Percentiles rank a stretch among this genome's conserved stretches.
These are phyloP conservation scores for Penicillium salamii DNA, from an alignment of 495 filamentous ascomycete genomes.

Conservation along the genomic window DNA sequence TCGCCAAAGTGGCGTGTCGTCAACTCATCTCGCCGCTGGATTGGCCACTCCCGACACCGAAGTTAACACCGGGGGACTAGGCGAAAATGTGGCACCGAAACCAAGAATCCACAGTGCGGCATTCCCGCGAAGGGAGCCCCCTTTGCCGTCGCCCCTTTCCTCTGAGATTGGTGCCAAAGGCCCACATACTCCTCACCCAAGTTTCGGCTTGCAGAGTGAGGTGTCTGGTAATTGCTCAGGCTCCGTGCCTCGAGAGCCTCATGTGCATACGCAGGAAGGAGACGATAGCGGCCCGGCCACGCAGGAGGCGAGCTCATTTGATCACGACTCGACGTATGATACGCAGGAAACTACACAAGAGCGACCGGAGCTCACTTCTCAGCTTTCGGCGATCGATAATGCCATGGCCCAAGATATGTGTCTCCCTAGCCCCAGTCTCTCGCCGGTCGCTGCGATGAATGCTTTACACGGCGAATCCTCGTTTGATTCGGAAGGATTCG, in stretches of 20 bases:
- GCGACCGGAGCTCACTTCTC: constrained; percentile 26
- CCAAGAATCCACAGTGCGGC: constrained; percentile 36
- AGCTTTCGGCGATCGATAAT: constrained; percentile 46
- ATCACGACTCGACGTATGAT: constrained; percentile 23
- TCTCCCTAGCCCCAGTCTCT: constrained; percentile 90
- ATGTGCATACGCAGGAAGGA: constrained; percentile 4
- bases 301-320: constrained; percentile 14
- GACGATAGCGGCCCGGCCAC: constrained; percentile 8
- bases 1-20: constrained; percentile 28
- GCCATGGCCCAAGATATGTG: constrained; percentile 81
- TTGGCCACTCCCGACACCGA: constrained; percentile 47
- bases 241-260: constrained; percentile 7
- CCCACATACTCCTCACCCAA: constrained; percentile 10
- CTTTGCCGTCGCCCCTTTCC: constrained; percentile 39
- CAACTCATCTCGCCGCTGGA: constrained; percentile 32
- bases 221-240: constrained; percentile 6
- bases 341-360: constrained; percentile 20
- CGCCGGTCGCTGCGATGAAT: constrained; percentile 82
- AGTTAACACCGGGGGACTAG: constrained; percentile 24
- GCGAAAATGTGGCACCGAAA: constrained; percentile 26
- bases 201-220: constrained; percentile 12
- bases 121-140: constrained; percentile 32
- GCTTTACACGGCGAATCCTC: constrained; percentile 47
- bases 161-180: constrained; percentile 30
- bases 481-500: constrained; percentile 45